Base-by-base conservation (phyloP, 192 early-diverging fungal genomes). In the Backusella parvicylindrica region DNA sequence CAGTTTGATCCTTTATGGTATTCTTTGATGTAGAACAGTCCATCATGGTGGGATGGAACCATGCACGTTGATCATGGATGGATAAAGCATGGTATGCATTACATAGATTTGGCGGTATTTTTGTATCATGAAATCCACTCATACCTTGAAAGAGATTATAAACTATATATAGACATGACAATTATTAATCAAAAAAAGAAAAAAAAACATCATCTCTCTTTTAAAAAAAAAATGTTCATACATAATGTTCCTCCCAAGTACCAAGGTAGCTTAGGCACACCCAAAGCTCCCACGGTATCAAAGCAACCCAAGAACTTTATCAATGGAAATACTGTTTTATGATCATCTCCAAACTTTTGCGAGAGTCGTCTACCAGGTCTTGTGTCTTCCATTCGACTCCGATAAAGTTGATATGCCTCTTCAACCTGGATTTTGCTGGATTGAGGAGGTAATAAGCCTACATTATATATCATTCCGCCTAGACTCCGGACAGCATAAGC, bases 241-340 rank as follows among this genome's bases (percentile, higher is more conserved):
- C 75, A 70, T 30, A 64, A n/a, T 7, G 66, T 56, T 35, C 75
- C 75, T 37, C 75, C 75, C 21, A 76, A 36, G 18, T 69, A 76
- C 37, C 49, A 76, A 12, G 75, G 75, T 23, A 76, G 30, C 30
- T 40, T 36, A 18, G 75, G 75, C 6, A 76, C 69, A 32, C 75
- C 75, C 9, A 76, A 70, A 3, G 37, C 28, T 0, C 75, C 75
- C 16, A 76, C 75, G 0, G 75, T 76, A 64, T 76, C 75, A 71
- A 76, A 76, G 16, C 75, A 76, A 0, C 75, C 75, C 7, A 76
- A 43, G 33, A 76, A 76, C n/a, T 53, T 15, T 26, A 76, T 76
- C 6, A 33, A n/a, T 8, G 75, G 75, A 5, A 70, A 9, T 47
- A 43, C 30, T 0, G 31, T 71, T 13, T 2, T 6, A 38, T 68